Evolutionary conservation across 192 early-diverging fungal genomes (phyloP).

Genomic region (Backusella liffmaniae): DNA sequence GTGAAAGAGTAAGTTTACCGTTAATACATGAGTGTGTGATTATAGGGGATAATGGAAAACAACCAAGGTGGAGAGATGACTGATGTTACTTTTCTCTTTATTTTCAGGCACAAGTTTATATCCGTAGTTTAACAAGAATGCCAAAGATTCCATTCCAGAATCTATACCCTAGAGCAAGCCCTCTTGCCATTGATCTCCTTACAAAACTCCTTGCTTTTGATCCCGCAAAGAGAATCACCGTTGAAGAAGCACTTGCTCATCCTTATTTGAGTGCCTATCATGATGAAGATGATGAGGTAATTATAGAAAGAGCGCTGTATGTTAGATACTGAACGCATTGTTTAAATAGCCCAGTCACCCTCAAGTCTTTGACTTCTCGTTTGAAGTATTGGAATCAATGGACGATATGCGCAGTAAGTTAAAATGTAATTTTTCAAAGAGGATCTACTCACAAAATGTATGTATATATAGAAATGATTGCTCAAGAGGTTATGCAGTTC

Average conservation of each 20-base stretch:
- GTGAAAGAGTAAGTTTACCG: constrained; percentile 50
- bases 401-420: constrained; percentile 77
- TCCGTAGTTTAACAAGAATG: constrained; percentile 83
- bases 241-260: constrained; percentile 88
- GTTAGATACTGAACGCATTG: background rate
- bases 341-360: constrained; percentile 57
- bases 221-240: constrained; percentile 85
- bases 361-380: constrained; percentile 75
- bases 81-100: background rate
- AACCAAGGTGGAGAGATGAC: background rate
- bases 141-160: constrained; percentile 72
- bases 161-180: constrained; percentile 84
- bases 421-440: background rate
- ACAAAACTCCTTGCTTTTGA: constrained; percentile 86
- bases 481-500: constrained; percentile 78
- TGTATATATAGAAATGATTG: constrained; percentile 65
- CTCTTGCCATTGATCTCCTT: constrained; percentile 85
- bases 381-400: constrained; percentile 68
- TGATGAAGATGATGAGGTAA: constrained; percentile 43
- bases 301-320: background rate
- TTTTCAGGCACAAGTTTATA: constrained; percentile 77
- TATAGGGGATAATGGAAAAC: background rate
- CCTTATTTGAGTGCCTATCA: constrained; percentile 78
- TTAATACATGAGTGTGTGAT: background rate
- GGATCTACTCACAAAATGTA: constrained; percentile 2